phyloP scores from a whole-genome alignment of 73 alveolate species.

The Paramecium pentaurelia region DNA sequence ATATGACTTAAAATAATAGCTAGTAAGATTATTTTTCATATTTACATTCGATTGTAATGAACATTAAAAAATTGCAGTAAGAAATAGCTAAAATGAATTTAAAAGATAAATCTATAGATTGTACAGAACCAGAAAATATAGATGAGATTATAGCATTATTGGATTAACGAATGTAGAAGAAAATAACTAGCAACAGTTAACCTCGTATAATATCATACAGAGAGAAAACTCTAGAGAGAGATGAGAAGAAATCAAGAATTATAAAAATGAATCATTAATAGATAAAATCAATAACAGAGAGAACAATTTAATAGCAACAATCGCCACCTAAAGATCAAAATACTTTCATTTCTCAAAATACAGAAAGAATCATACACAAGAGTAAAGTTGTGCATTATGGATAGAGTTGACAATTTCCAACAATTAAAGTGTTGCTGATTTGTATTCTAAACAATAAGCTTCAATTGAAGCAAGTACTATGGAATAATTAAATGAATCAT shows the following conservation, averaged over 20 bases:
- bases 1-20: background rate
- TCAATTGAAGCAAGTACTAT: background rate
- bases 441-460: background rate
- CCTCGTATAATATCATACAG: background rate
- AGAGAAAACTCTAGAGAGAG: background rate
- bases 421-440: background rate
- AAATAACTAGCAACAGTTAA: background rate
- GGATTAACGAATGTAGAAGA: background rate
- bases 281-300: background rate
- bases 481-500: background rate
- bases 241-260: background rate
- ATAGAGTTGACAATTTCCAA: background rate
- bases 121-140: background rate
- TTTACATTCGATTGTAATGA: background rate
- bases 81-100: conserved; percentile 3
- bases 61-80: background rate
- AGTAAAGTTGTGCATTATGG: background rate
- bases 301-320: background rate
- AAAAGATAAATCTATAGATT: background rate
- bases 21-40: background rate
- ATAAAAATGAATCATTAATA: background rate
- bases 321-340: background rate
- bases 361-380: background rate
- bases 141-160: background rate
- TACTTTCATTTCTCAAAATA: background rate